Evolutionary conservation across 2,329 filamentous ascomycete genomes (phyloP), one percentile per base, ranked within the genome.

Genomic region (Curvularia spicifera): DNA sequence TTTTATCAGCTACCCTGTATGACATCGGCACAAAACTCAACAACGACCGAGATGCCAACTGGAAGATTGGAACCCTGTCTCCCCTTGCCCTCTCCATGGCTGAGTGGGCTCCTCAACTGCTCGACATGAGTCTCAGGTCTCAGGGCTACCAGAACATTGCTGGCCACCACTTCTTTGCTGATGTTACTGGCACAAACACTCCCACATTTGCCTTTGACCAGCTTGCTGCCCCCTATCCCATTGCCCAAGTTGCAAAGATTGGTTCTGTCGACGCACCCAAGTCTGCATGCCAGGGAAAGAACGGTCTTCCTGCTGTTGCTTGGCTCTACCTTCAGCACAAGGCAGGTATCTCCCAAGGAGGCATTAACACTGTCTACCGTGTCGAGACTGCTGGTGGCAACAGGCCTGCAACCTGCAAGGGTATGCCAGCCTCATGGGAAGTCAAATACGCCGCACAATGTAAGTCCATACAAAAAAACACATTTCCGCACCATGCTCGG

Each of bases 151-250:
- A 70, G 52, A 53, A 68, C 5, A 81, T 83, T 66, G 71, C 88
- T 13, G 89, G 89, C 29, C 82, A 86, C 67, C 89, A 92, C 81
- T 90, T 81, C 82, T 91, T 91, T 80, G 83, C 74, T 60, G 61
- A 46, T 62, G 56, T 66, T 24, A 40, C 47, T 20, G 56, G 47
- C 26, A 56, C 48, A 46, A 69, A 44, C 76, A 82, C 61, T 0
- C 89, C 89, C 1, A 85, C 81, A 12, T 91, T 91, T 71, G 80
- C 85, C 57, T 79, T 91, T 37, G 71, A 76, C 50, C 72, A 75
- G 39, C 68, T 71, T 35, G 69, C 56, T 75, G 29, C 74, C 80
- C 69, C 75, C 13, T 61, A 72, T 82, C 64, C 79, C 78, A 57
- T 79, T 76, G 62, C 69, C 15, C 66, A 70, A 22, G 71, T 74